phyloP scores from a whole-genome alignment of 31 red algal genomes.

The Asparagopsis taxiformis region DNA sequence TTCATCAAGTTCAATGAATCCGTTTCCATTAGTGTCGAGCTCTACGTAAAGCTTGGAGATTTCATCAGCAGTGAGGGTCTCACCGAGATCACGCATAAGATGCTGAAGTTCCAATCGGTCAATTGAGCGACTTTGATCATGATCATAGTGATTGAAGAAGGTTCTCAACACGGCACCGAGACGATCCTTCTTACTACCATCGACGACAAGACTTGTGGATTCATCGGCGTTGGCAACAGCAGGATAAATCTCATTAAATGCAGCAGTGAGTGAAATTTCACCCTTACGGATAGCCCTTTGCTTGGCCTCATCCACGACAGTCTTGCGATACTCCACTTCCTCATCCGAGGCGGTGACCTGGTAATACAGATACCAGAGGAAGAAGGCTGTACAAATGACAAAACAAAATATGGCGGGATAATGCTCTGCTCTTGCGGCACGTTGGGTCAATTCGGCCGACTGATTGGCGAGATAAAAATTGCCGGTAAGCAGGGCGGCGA shows the following conservation, averaged over 20 bases:
- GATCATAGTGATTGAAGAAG: conserved; percentile 74
- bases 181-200: conserved; percentile 10
- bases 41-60: conserved; percentile 39
- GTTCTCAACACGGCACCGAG: conserved; percentile 28
- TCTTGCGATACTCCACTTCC: conserved; percentile 38
- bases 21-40: conserved; percentile 56
- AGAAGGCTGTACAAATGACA: conserved; percentile 51
- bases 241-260: conserved; percentile 46
- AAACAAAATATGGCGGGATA: conserved; percentile 62
- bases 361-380: conserved; percentile 68
- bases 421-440: conserved; percentile 37
- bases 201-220: conserved; percentile 26
- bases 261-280: conserved; percentile 60
- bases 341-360: conserved; percentile 32
- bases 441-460: background rate
- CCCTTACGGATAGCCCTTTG: conserved; percentile 52
- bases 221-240: conserved; percentile 47
- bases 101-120: conserved; percentile 60
- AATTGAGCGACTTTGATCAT: conserved; percentile 39
- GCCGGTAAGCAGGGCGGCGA: conserved; percentile 60
- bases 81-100: conserved; percentile 76
- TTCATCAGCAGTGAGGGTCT: conserved; percentile 51
- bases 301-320: conserved; percentile 35
- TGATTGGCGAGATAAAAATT: conserved; percentile 38
- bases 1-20: conserved; percentile 63